Conservation (phyloP, 1,284 basidiomycete species). For the Cystobasidiaceae sp. region DNA sequence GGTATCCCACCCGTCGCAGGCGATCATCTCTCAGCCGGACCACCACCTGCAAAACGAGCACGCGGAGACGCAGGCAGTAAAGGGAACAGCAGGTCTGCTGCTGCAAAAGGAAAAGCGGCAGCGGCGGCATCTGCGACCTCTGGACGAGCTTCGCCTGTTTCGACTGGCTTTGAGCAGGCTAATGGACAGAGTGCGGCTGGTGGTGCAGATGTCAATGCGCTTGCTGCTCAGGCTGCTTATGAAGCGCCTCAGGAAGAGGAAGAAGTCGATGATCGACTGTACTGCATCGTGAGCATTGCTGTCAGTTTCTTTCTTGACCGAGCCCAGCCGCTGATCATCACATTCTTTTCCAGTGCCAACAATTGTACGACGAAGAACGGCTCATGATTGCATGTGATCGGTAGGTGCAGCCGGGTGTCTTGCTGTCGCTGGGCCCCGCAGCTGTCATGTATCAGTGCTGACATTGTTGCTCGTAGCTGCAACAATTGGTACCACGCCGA, state of each 20-base stretch:
- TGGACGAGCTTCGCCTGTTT: slow-evolving; percentile 8
- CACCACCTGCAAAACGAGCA: no score
- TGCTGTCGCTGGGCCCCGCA: no score
- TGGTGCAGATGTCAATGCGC: not conserved
- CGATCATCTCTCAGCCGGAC: no score
- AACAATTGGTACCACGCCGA: slow-evolving; percentile 84
- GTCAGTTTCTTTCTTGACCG: not conserved
- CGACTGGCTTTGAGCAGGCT: not conserved
- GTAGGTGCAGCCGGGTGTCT: slow-evolving; percentile 49
- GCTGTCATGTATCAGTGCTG: no score
- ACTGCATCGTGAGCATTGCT: slow-evolving; percentile 55
- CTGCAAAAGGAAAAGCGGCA: no score
- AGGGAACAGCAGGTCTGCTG: no score
- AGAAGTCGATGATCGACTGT: slow-evolving; percentile 66
- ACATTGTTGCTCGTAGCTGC: slow-evolving; percentile 51
- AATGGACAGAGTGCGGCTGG: not conserved
- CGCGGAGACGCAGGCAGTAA: no score
- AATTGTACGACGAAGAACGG: slow-evolving; percentile 50
- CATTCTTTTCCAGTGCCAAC: slow-evolving; percentile 18
- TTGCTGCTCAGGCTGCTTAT: not conserved
- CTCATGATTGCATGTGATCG: slow-evolving; percentile 86
- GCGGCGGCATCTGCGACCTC: no score
- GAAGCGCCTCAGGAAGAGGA: slow-evolving; percentile 48
- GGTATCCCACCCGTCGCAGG: no score
- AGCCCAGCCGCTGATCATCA: not conserved